Conservation (phyloP, 768 basidiomycete genomes). For the Calocybe cyanea region DNA sequence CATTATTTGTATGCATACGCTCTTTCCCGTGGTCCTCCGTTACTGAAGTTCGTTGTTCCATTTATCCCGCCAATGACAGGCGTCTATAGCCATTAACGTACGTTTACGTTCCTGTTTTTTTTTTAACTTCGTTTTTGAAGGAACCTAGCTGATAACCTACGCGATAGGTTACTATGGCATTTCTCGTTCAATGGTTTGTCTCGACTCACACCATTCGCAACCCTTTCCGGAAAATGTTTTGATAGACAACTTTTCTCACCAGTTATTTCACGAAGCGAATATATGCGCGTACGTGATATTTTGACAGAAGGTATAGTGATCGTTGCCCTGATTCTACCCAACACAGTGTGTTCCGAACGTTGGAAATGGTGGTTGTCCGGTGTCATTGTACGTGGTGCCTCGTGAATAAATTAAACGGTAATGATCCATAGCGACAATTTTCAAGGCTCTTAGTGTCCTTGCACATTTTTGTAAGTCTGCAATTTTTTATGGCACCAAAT, state of each 20-base stretch:
- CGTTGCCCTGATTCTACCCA: neutral
- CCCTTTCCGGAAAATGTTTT: neutral
- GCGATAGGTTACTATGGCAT: constrained; percentile 36
- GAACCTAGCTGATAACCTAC: too few species aligned
- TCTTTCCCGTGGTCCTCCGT: neutral
- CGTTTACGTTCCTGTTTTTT: neutral
- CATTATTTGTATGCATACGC: constrained; percentile 28
- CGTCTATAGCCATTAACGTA: constrained; percentile 37
- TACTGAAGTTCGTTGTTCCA: neutral
- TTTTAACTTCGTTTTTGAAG: neutral
- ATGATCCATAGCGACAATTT: neutral
- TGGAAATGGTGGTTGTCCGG: constrained; percentile 33
- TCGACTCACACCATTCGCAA: neutral
- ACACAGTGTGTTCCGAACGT: constrained; percentile 30
- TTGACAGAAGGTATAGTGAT: neutral
- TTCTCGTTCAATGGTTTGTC: constrained; percentile 38
- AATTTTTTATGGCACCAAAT: neutral
- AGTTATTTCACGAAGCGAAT: constrained; percentile 39
- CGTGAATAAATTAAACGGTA: neutral
- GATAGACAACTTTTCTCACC: neutral
- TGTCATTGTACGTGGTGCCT: constrained; percentile 24
- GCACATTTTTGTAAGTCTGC: constrained; percentile 38
- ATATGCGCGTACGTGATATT: constrained; percentile 27
- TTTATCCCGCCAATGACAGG: too few species aligned
- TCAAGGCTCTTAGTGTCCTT: constrained; percentile 29